Percentiles rank a stretch among this genome's conserved stretches.
Evolutionary conservation across 805 yeast genomes (phyloP).

Genomic region (Priceomyces fermenticarens): DNA sequence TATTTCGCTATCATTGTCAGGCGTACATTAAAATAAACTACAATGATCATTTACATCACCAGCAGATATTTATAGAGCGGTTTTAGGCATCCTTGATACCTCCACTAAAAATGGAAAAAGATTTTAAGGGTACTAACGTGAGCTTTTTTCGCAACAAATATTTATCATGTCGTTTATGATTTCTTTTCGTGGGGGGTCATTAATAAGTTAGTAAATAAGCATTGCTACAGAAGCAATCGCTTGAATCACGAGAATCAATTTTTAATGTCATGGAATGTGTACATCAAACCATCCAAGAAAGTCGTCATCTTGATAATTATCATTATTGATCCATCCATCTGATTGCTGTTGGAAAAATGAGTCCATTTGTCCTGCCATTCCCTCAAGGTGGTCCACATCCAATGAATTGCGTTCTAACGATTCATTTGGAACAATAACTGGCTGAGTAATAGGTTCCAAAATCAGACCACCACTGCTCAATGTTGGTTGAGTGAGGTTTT

Average conservation of each 20-base stretch:
- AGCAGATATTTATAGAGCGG: neutral
- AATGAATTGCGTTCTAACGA: neutral
- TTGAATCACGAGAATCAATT: too few species aligned
- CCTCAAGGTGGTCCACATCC: slow-evolving; percentile 6
- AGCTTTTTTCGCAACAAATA: too few species aligned
- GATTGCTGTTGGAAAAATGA: slow-evolving; percentile 77
- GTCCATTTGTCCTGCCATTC: slow-evolving; percentile 40
- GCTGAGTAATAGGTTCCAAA: slow-evolving; percentile 2
- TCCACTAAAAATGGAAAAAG: too few species aligned
- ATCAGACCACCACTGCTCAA: neutral
- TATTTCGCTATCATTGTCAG: too few species aligned
- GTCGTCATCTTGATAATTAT: slow-evolving; percentile 63
- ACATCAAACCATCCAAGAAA: slow-evolving; percentile 92
- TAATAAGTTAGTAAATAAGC: too few species aligned
- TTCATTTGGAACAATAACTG: neutral
- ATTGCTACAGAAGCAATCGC: too few species aligned
- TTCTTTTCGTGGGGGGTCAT: too few species aligned
- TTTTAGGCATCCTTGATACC: too few species aligned
- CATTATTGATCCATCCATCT: slow-evolving; percentile 77
- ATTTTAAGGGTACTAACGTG: too few species aligned
- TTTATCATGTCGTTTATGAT: too few species aligned
- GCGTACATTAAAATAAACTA: slow-evolving; percentile 1
- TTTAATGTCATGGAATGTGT: slow-evolving; percentile 30
- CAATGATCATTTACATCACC: slow-evolving; percentile 3
- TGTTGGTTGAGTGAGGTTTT: neutral